Percentiles rank a stretch among this genome's conserved stretches.
Conservation (phyloP, 768 basidiomycete genomes). For the Sarcomyxa edulis region DNA sequence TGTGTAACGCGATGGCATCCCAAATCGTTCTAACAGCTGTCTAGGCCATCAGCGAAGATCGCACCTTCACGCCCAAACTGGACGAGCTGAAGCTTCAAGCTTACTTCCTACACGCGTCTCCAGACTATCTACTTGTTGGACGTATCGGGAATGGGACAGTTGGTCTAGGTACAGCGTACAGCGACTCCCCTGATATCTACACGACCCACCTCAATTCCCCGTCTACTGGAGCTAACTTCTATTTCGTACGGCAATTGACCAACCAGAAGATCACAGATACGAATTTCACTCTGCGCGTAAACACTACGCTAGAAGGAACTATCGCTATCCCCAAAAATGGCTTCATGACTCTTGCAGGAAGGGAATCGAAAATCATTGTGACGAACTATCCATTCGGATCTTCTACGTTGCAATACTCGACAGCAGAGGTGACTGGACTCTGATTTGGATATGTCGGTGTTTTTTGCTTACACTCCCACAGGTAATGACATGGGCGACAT, state of each 20-base stretch:
- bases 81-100: conserved; percentile 61
- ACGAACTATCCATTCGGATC: conserved; percentile 59
- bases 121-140: conserved; percentile 60
- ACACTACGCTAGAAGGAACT: conserved; percentile 40
- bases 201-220: conserved; percentile 53
- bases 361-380: conserved; percentile 60
- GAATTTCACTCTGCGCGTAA: conserved; percentile 34
- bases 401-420: conserved; percentile 53
- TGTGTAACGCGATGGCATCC: background rate
- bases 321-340: conserved; percentile 32
- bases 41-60: conserved; percentile 48
- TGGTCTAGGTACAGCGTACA: conserved; percentile 29
- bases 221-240: conserved; percentile 48
- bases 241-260: conserved; percentile 47
- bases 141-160: conserved; percentile 49
- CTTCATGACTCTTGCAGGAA: conserved; percentile 49
- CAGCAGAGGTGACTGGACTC: conserved; percentile 50
- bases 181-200: conserved; percentile 34
- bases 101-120: conserved; percentile 61
- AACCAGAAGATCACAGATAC: conserved; percentile 44
- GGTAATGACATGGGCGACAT: conserved; percentile 38
- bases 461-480: no score
- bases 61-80: conserved; percentile 51
- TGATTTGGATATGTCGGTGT: background rate
- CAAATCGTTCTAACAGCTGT: no score